Base-by-base conservation (phyloP, 768 basidiomycete species). In the Tylopilus sp. region DNA sequence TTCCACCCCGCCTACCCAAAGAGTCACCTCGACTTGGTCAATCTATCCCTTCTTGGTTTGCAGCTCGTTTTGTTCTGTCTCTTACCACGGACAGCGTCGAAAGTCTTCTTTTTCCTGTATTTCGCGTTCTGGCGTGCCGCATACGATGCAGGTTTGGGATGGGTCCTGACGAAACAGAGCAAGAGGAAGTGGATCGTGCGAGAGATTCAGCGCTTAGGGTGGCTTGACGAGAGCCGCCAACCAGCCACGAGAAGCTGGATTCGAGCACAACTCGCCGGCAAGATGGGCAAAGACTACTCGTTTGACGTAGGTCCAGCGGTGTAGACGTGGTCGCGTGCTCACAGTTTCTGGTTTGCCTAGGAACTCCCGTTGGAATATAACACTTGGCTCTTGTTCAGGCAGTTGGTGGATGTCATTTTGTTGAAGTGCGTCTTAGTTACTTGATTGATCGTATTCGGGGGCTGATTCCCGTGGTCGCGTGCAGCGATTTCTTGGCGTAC, bases 271-370 rank as follows among this genome's bases (percentile, higher is more conserved):
- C 78, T 98, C 3, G 83, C 77, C 17, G 91, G 86, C 19, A 98
- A 97, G 76, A 94, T 98, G 92, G 94, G 93, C 37, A 84, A 85
- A 57, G 92, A 92, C 59, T 98, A 97, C 68, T 87, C 87, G 6
- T 96, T 96, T 66, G 89, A 97, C 63, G 92, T 92, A 62, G 31
- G 84, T 80, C 30, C 25, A 48, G 48, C 5, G 12, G 34, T 10
- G 31, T 25, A 7, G 36, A 42, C 45, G 47, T 41, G 51, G 11
- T 52, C 37, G 53, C 36, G 29, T 48, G 45, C 44, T 63, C 19
- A 57, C 26, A 22, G 17, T 2, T 5, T 8, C 14, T 4, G 24
- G 45, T 38, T 34, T 22, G 2, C 10, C 13, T 48, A 94, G 92
- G 84, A 89, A 46, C 79, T 96, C 16, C 95, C 95, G 0, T 67